phyloP scores from a whole-genome alignment of 176 grass and related monocot species.

The Oryza rufipogon region DNA sequence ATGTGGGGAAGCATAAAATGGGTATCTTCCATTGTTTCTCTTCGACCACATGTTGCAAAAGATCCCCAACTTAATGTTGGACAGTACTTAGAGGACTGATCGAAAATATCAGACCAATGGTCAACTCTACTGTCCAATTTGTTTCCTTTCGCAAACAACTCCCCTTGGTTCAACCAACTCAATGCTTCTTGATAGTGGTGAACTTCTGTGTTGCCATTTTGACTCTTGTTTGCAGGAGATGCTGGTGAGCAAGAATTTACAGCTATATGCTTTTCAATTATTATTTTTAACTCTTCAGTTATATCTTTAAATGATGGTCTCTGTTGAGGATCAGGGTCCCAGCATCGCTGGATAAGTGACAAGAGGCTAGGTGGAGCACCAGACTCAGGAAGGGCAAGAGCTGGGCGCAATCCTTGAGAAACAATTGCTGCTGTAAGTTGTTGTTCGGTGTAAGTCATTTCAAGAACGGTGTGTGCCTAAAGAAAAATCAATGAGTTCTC shows the following conservation, averaged over 20 bases:
- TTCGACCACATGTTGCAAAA: conserved; percentile 83
- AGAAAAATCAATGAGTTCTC: conserved; percentile 37
- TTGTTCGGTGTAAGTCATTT: conserved; percentile 98
- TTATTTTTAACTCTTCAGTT: conserved; percentile 52
- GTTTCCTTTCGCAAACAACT: conserved; percentile 52
- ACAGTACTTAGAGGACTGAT: conserved; percentile 49
- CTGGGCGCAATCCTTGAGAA: conserved; percentile 77
- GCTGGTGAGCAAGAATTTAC: conserved; percentile 37
- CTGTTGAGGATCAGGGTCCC: conserved; percentile 72
- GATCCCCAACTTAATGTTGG: conserved; percentile 95
- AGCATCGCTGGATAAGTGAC: conserved; percentile 74
- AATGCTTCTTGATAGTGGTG: conserved; percentile 70
- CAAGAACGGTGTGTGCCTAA: conserved; percentile 95
- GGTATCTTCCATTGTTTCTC: conserved; percentile 96
- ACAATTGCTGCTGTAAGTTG: conserved; percentile 85
- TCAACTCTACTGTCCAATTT: conserved; percentile 33
- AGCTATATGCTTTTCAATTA: conserved; percentile 54
- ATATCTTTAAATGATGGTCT: conserved; percentile 86
- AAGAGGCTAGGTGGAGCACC: conserved; percentile 70
- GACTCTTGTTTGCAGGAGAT: conserved; percentile 36
- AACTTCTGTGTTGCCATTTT: conserved; percentile 43
- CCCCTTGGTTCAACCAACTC: conserved; percentile 81
- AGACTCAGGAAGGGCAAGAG: conserved; percentile 62
- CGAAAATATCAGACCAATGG: conserved; percentile 49
- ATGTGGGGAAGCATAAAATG: conserved; percentile 88